Conservation (phyloP, 2,329 filamentous ascomycete species). For the Akanthomyces muscarius region DNA sequence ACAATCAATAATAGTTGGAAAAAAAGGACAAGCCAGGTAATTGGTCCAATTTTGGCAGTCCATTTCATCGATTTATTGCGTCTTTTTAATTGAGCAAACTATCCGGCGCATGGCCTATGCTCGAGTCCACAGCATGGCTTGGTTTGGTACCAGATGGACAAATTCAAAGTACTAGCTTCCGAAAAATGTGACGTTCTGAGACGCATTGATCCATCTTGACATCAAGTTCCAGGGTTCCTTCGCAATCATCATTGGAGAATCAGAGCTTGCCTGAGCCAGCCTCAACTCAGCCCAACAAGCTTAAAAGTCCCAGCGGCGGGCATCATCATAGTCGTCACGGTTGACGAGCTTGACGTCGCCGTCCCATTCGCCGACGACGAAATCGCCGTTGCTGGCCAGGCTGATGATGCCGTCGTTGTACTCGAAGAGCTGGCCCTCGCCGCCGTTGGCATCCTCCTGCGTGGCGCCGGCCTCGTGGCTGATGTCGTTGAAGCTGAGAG, state of each 20-base stretch:
- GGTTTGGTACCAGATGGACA: no score
- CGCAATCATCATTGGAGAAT: neutral
- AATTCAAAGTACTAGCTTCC: neutral
- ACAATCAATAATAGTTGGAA: no score
- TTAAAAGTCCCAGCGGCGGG: constrained; percentile 5
- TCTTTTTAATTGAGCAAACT: no score
- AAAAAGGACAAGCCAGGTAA: no score
- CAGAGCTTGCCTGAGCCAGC: neutral
- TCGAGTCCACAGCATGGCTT: no score
- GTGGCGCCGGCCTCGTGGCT: neutral
- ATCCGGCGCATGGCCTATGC: no score
- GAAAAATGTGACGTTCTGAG: neutral
- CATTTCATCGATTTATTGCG: no score
- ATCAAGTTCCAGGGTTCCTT: neutral
- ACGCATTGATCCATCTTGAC: neutral
- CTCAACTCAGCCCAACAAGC: neutral
- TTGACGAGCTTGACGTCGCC: neutral
- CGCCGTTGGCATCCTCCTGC: neutral
- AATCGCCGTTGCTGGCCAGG: neutral
- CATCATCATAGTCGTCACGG: neutral
- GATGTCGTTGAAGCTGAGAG: neutral
- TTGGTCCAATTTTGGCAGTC: no score
- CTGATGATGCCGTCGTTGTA: neutral
- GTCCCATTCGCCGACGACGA: neutral
- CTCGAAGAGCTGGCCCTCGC: neutral